These are phyloP conservation scores for Trichophyton rubrum DNA, from an alignment of 2,329 filamentous ascomycete genomes.

Conservation along the genomic window DNA sequence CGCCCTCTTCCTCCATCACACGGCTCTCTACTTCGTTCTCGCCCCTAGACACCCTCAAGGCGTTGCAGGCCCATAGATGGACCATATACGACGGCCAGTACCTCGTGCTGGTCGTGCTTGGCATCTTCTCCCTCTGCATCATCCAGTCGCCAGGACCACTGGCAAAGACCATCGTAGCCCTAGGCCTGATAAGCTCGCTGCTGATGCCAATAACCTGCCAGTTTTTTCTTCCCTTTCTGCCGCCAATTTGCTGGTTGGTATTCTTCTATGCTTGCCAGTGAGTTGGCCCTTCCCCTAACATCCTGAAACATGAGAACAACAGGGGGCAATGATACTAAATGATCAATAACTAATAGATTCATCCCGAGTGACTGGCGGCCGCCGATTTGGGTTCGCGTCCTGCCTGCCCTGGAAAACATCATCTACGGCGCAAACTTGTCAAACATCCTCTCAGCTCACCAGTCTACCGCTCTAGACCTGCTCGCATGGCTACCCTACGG, in stretches of 20 bases:
- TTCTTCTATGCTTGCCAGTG: slow-evolving; percentile 92
- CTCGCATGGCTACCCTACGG: slow-evolving; percentile 92
- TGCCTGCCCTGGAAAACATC: slow-evolving; percentile 90
- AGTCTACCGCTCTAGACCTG: slow-evolving; percentile 69
- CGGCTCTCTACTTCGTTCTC: slow-evolving; percentile 71
- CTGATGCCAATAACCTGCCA: slow-evolving; percentile 76
- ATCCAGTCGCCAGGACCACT: slow-evolving; percentile 67
- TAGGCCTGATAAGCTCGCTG: slow-evolving; percentile 55
- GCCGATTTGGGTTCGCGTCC: slow-evolving; percentile 87
- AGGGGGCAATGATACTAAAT: neutral
- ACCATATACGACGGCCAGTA: slow-evolving; percentile 77
- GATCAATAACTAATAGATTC: slow-evolving; percentile 46
- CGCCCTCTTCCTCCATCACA: slow-evolving; percentile 60
- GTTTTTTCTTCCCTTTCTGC: slow-evolving; percentile 78
- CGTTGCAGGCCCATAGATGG: slow-evolving; percentile 68
- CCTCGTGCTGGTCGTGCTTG: slow-evolving; percentile 56
- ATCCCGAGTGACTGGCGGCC: slow-evolving; percentile 80
- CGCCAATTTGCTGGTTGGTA: slow-evolving; percentile 73
- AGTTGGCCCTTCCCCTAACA: slow-evolving; percentile 28
- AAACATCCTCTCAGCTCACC: slow-evolving; percentile 87
- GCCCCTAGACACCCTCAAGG: slow-evolving; percentile 61
- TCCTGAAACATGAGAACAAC: too few species aligned
- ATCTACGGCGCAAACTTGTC: slow-evolving; percentile 91
- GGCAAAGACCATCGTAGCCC: slow-evolving; percentile 60
- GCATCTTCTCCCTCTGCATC: slow-evolving; percentile 71